phyloP scores from a whole-genome alignment of 306 rosid species.

The Sphenostylis stenocarpa region DNA sequence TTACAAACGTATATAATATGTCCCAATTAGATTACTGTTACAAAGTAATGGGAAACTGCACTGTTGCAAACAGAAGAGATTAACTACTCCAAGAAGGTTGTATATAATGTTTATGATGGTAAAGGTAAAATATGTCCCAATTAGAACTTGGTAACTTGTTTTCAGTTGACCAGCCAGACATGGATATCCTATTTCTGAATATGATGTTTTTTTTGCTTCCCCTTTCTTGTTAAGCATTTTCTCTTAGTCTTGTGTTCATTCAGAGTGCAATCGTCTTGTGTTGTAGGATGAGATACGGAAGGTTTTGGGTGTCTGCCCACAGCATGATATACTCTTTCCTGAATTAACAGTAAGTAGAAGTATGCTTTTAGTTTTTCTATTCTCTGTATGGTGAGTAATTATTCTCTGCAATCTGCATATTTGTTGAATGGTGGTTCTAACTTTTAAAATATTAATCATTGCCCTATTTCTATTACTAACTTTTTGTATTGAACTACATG shows the following conservation, averaged over 20 bases:
- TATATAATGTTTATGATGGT: neutral
- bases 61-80: neutral
- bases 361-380: conserved; percentile 12
- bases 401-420: conserved; percentile 20
- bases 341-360: conserved; percentile 81
- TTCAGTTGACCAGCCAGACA: conserved; percentile 1
- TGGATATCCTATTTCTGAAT: neutral
- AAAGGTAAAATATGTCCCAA: conserved; percentile 8
- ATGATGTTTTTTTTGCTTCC: neutral
- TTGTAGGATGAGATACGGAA: conserved; percentile 94
- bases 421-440: conserved; percentile 26
- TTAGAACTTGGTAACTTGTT: conserved; percentile 2
- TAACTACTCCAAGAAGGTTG: neutral
- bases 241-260: conserved; percentile 23
- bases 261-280: conserved; percentile 23
- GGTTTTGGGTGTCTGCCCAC: conserved; percentile 95
- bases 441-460: conserved; percentile 14
- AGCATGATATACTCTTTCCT: conserved; percentile 86
- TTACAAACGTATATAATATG: neutral
- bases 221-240: conserved; percentile 14
- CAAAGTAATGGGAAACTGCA: too few species aligned
- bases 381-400: conserved; percentile 13
- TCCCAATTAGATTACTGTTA: too few species aligned
- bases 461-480: neutral
- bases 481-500: neutral